A percentile compares a stretch with the other conserved stretches of the same genome.
phyloP scores from a whole-genome alignment of 2,329 filamentous ascomycete genomes.

The Myotisia sp. region DNA sequence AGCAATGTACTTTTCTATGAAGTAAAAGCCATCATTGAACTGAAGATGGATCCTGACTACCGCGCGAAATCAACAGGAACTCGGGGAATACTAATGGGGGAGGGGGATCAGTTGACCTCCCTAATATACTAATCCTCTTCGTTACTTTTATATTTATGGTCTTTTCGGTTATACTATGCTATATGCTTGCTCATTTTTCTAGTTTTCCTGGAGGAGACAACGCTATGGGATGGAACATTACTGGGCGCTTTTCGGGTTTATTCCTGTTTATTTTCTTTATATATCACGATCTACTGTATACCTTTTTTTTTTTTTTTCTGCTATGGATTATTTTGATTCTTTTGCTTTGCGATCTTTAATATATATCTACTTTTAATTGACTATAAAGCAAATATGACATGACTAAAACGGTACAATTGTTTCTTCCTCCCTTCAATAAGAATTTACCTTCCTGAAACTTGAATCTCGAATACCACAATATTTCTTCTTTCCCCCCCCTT shows the following conservation, averaged over 20 bases:
- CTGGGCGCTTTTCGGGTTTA: neutral
- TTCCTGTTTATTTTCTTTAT: conserved; percentile 1
- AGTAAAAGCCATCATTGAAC: conserved; percentile 1
- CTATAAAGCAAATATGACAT: too few species aligned
- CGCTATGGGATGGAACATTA: neutral
- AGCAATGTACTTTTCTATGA: conserved; percentile 8
- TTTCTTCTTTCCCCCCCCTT: too few species aligned
- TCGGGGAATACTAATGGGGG: neutral
- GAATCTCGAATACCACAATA: too few species aligned
- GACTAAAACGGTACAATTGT: too few species aligned
- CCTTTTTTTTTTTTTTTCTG: neutral
- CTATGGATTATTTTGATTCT: neutral
- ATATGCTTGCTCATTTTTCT: too few species aligned
- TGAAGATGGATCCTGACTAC: neutral
- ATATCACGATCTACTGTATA: neutral
- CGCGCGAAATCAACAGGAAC: neutral
- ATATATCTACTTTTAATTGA: too few species aligned
- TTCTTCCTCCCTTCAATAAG: too few species aligned
- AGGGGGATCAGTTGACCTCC: neutral
- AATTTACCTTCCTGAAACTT: too few species aligned
- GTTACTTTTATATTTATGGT: too few species aligned
- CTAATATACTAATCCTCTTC: too few species aligned
- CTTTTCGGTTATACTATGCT: too few species aligned
- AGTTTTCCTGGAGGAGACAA: neutral
- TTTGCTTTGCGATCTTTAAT: neutral